These are phyloP conservation scores for Lyophyllum shimeji DNA, from an alignment of 768 basidiomycete species.

Conservation along the genomic window DNA sequence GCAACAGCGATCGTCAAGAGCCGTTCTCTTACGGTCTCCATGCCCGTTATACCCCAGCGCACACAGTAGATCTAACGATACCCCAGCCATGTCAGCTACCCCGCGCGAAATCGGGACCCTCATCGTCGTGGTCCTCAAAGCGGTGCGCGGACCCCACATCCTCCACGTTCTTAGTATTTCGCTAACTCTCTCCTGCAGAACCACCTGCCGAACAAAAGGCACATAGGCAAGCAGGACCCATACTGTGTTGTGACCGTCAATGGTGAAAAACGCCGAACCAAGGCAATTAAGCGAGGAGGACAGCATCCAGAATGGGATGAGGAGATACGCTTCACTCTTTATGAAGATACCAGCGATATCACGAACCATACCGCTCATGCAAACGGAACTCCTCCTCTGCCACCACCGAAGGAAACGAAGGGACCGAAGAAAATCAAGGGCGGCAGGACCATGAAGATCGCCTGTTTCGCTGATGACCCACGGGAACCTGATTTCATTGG, in stretches of 20 bases:
- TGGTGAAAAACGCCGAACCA: constrained; percentile 83
- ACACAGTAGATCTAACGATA: constrained; percentile 1
- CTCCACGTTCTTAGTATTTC: constrained; percentile 13
- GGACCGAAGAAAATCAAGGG: constrained; percentile 58
- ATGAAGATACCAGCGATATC: constrained; percentile 67
- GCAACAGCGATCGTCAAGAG: neutral
- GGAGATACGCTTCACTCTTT: constrained; percentile 89
- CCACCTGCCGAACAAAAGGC: constrained; percentile 86
- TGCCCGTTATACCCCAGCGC: constrained; percentile 8
- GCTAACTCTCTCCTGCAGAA: constrained; percentile 47
- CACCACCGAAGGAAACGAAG: constrained; percentile 62
- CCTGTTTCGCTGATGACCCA: constrained; percentile 93
- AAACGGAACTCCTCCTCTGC: constrained; percentile 58
- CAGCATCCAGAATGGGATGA: constrained; percentile 99
- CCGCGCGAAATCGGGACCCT: constrained; percentile 88
- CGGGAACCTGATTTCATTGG: constrained; percentile 96
- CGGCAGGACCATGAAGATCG: constrained; percentile 72
- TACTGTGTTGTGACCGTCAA: constrained; percentile 83
- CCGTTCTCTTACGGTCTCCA: constrained; percentile 1
- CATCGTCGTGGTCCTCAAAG: constrained; percentile 91
- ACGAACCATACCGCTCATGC: constrained; percentile 39
- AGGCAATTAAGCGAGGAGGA: constrained; percentile 93
- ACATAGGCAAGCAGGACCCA: constrained; percentile 97
- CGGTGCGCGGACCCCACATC: constrained; percentile 53
- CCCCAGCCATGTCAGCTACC: constrained; percentile 50